phyloP scores from a whole-genome alignment of 2,329 filamentous ascomycete species.

The Fusarium sp. region DNA sequence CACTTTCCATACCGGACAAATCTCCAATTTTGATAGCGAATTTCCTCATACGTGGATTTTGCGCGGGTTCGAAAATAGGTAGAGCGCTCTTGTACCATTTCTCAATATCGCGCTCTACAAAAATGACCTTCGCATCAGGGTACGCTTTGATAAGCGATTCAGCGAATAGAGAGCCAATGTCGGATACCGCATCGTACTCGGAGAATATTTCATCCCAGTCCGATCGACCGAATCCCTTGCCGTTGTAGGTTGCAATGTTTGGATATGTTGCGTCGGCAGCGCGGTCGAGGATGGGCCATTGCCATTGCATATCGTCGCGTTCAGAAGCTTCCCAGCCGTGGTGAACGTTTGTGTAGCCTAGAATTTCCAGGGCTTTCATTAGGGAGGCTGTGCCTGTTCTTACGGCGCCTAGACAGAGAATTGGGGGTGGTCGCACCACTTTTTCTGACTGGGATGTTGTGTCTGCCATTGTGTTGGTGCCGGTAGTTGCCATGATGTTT shows the following conservation, averaged over 20 bases:
- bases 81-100: conserved; percentile 44
- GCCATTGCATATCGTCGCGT: conserved; percentile 10
- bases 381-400: conserved; percentile 37
- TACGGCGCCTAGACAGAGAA: conserved; percentile 17
- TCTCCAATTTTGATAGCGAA: neutral
- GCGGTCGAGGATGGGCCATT: conserved; percentile 27
- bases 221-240: conserved; percentile 23
- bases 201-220: conserved; percentile 45
- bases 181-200: conserved; percentile 43
- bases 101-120: conserved; percentile 46
- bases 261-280: conserved; percentile 28
- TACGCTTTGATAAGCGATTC: conserved; percentile 45
- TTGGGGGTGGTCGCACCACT: neutral
- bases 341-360: conserved; percentile 28
- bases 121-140: conserved; percentile 47
- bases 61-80: neutral
- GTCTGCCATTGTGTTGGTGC: neutral
- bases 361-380: conserved; percentile 25
- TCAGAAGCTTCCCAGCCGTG: conserved; percentile 31
- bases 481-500: neutral
- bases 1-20: conserved; percentile 4
- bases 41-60: neutral
- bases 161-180: conserved; percentile 42
- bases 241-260: conserved; percentile 32
- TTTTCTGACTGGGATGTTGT: neutral